Evolutionary conservation across 495 filamentous ascomycete genomes (phyloP).

Genomic region (Glutinoglossum americanum): DNA sequence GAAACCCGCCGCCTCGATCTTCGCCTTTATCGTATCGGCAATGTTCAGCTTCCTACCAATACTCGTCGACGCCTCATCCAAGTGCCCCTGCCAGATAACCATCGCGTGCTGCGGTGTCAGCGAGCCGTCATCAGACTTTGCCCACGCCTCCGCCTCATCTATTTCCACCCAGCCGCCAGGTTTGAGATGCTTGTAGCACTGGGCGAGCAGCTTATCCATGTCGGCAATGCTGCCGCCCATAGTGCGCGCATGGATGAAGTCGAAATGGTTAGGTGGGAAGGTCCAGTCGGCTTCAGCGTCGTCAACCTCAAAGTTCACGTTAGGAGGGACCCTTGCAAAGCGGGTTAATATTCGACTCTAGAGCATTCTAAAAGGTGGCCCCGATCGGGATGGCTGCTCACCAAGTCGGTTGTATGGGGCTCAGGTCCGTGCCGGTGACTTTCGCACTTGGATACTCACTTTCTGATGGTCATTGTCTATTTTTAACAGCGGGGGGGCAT

Average conservation of each 20-base stretch:
- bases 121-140: slow-evolving; percentile 20
- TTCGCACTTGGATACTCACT: not conserved
- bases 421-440: not conserved
- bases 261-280: slow-evolving; percentile 24
- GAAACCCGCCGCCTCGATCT: slow-evolving; percentile 32
- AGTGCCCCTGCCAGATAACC: slow-evolving; percentile 16
- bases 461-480: not conserved
- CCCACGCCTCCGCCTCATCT: not conserved
- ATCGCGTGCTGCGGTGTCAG: slow-evolving; percentile 28
- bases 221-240: not conserved
- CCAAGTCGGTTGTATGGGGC: slow-evolving; percentile 3
- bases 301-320: not conserved
- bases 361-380: too few species aligned
- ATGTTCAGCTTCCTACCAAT: slow-evolving; percentile 20
- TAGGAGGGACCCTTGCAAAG: not conserved
- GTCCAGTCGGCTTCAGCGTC: slow-evolving; percentile 1
- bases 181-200: slow-evolving; percentile 15
- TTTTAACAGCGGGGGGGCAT: not conserved
- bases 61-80: slow-evolving; percentile 19
- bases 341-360: not conserved
- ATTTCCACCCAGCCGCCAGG: not conserved
- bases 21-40: slow-evolving; percentile 16
- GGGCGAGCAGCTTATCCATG: slow-evolving; percentile 30
- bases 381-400: not conserved
- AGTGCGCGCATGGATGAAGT: slow-evolving; percentile 32